phyloP scores from a whole-genome alignment of 441 rosid species.

The Pelargonium myrrhifolium region DNA sequence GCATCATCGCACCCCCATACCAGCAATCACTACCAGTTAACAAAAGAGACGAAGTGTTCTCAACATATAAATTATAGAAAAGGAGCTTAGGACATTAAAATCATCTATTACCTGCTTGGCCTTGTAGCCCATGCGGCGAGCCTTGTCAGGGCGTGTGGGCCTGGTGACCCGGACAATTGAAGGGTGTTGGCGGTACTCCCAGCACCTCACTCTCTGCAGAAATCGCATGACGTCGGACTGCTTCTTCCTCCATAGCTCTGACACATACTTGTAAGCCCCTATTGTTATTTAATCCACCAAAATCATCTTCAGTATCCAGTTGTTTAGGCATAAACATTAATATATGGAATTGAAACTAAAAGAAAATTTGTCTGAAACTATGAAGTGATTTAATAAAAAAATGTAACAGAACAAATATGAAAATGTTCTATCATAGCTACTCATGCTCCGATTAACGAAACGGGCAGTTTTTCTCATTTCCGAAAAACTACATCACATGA shows the following conservation, averaged over 20 bases:
- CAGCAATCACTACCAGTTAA: conserved; percentile 24
- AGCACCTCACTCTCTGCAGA: conserved; percentile 62
- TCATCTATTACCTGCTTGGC: conserved; percentile 21
- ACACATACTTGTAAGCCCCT: conserved; percentile 63
- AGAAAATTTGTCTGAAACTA: not conserved
- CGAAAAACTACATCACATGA: not conserved
- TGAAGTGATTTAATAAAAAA: not conserved
- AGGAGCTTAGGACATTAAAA: not conserved
- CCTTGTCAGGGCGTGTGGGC: conserved; percentile 68
- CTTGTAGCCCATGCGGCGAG: conserved; percentile 59
- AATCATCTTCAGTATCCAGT: not conserved
- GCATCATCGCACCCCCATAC: conserved; percentile 30
- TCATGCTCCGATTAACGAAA: no score
- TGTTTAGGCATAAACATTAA: not conserved
- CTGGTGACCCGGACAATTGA: conserved; percentile 50
- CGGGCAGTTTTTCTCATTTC: not conserved
- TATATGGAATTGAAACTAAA: not conserved
- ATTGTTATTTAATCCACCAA: not conserved
- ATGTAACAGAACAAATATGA: no score
- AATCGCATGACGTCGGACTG: conserved; percentile 71
- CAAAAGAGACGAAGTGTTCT: not conserved
- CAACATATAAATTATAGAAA: not conserved
- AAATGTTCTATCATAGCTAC: no score
- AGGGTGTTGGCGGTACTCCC: conserved; percentile 65
- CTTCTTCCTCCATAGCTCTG: conserved; percentile 73